Evolutionary conservation across 306 rosid genomes (phyloP).

Genomic region (Datisca glomerata): DNA sequence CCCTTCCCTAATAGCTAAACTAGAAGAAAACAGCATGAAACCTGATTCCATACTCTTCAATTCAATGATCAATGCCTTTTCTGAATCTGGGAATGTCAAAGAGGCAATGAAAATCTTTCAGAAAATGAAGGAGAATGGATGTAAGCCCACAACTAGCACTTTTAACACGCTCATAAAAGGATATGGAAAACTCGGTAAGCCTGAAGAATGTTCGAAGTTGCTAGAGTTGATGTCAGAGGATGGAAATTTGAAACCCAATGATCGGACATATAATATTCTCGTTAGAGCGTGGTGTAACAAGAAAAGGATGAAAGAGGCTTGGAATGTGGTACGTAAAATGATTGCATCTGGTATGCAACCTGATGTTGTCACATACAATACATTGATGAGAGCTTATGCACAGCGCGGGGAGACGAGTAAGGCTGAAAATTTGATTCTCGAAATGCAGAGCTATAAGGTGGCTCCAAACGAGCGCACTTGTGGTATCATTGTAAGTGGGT

Average conservation of each 20-base stretch:
- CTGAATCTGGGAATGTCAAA: conserved; percentile 60
- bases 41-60: conserved; percentile 82
- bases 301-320: conserved; percentile 55
- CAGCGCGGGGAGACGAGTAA: conserved; percentile 56
- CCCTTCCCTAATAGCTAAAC: conserved; percentile 47
- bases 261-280: conserved; percentile 77
- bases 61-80: conserved; percentile 86
- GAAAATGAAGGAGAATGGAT: conserved; percentile 65
- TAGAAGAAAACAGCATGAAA: conserved; percentile 61
- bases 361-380: conserved; percentile 81
- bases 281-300: conserved; percentile 76
- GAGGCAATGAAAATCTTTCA: conserved; percentile 61
- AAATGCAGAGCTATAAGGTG: conserved; percentile 50
- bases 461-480: conserved; percentile 83
- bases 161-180: conserved; percentile 90
- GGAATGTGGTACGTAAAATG: conserved; percentile 64
- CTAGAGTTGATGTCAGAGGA: conserved; percentile 52
- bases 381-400: conserved; percentile 78
- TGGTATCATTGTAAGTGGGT: conserved; percentile 68
- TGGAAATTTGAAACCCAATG: conserved; percentile 56
- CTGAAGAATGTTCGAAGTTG: conserved; percentile 54
- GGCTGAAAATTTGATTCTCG: conserved; percentile 61
- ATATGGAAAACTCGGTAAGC: conserved; percentile 63
- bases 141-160: conserved; percentile 82
- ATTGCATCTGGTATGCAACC: conserved; percentile 64